Conservation (phyloP, 179 eudicot genomes). For the Patellifolia procumbens region DNA sequence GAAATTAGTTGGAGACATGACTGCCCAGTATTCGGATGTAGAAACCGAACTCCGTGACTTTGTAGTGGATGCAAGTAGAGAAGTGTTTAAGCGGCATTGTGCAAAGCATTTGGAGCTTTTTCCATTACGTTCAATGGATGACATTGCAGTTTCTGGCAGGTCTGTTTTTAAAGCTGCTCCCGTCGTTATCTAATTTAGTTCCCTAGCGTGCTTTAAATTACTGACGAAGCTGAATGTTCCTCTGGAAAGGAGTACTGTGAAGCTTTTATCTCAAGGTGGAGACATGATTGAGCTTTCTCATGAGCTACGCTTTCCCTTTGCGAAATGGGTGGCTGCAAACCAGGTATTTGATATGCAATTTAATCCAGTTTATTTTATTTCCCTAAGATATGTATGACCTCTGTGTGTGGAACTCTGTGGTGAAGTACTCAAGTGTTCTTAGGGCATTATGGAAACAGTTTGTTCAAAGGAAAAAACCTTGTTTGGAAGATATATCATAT, state of each 20-base stretch:
- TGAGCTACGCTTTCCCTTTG: constrained; percentile 84
- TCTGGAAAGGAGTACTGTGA: constrained; percentile 63
- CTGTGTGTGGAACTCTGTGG: neutral
- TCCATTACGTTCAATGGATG: constrained; percentile 68
- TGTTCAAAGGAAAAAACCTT: neutral
- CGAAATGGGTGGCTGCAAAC: constrained; percentile 66
- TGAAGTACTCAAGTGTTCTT: neutral
- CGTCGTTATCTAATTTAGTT: constrained; percentile 15
- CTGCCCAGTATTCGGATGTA: constrained; percentile 52
- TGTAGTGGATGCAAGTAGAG: constrained; percentile 55
- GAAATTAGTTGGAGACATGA: constrained; percentile 47
- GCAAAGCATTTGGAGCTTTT: constrained; percentile 80
- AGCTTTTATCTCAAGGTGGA: constrained; percentile 84
- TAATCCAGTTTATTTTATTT: neutral
- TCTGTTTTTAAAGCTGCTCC: constrained; percentile 29
- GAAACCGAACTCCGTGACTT: constrained; percentile 73
- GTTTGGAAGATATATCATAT: constrained; percentile 9
- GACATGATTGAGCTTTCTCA: constrained; percentile 87
- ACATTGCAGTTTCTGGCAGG: constrained; percentile 54
- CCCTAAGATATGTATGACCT: neutral
- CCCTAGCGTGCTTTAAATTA: constrained; percentile 11
- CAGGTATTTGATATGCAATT: constrained; percentile 53
- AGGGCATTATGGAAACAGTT: neutral
- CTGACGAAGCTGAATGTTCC: constrained; percentile 17
- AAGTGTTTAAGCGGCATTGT: constrained; percentile 74